Evolutionary conservation across 1,139 yeast species (phyloP).

Genomic region (Entelexis sorbosivorans): DNA sequence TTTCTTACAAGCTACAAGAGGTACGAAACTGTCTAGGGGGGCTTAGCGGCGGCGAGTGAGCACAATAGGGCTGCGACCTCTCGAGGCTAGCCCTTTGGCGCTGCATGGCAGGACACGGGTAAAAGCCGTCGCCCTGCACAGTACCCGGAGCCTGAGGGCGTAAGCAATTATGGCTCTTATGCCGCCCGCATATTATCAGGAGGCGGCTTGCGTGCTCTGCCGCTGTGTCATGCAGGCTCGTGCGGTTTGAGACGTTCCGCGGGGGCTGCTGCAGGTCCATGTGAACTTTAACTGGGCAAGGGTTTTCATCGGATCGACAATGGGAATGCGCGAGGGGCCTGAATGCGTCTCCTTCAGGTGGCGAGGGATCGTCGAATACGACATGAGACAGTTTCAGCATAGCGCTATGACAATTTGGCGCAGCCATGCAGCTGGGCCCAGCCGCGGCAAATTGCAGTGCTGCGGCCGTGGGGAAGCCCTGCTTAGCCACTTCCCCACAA

Average conservation of each 20-base stretch:
- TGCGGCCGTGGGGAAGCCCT: not conserved
- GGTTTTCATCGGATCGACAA: slow-evolving; percentile 3
- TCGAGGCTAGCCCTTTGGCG: not conserved
- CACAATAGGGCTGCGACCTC: not conserved
- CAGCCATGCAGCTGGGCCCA: not conserved
- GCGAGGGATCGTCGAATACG: not conserved
- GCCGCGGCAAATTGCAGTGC: not conserved
- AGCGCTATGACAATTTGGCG: not conserved
- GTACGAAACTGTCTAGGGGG: not conserved
- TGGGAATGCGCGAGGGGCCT: not conserved
- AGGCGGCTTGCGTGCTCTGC: slow-evolving; percentile 1
- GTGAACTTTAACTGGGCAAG: not conserved
- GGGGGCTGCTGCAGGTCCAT: slow-evolving; percentile 1
- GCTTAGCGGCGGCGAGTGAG: not conserved
- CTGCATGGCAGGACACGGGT: not conserved
- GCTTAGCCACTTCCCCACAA: not conserved
- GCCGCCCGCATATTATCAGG: not conserved
- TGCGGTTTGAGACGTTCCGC: not conserved
- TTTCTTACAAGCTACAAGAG: not conserved
- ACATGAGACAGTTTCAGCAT: not conserved
- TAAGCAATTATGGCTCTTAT: not conserved
- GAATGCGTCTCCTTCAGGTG: not conserved
- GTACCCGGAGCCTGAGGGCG: not conserved
- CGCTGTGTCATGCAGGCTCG: not conserved
- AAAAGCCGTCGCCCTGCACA: not conserved